A percentile compares a stretch with the other conserved stretches of the same genome.
Evolutionary conservation across 1,284 basidiomycete species (phyloP).

Genomic region (Cutaneotrichosporon sp.): DNA sequence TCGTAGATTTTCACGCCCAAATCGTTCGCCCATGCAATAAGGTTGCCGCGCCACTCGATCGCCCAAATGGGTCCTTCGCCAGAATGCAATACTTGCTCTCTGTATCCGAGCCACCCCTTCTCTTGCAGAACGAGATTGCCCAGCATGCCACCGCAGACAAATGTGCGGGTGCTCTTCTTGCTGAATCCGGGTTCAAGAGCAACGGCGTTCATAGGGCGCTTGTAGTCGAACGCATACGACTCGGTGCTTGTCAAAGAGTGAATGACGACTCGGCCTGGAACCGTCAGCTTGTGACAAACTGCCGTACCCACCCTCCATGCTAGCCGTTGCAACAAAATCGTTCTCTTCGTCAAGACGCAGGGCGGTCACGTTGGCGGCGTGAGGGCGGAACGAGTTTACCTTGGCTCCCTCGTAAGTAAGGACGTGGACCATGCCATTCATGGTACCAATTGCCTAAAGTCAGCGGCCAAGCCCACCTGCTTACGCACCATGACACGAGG

Average conservation of each 20-base stretch:
- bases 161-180: slow-evolving; percentile 70
- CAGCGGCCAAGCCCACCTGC: too few relatives aligned
- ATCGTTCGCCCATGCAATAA: slow-evolving; percentile 97
- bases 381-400: slow-evolving; percentile 85
- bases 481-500: slow-evolving; percentile 63
- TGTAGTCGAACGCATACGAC: slow-evolving; percentile 83
- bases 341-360: slow-evolving; percentile 77
- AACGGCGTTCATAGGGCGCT: slow-evolving; percentile 83
- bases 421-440: slow-evolving; percentile 84
- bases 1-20: slow-evolving; percentile 92
- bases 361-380: slow-evolving; percentile 83
- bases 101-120: slow-evolving; percentile 95
- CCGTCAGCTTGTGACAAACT: slow-evolving; percentile 20
- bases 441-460: slow-evolving; percentile 75
- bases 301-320: slow-evolving; percentile 73
- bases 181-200: slow-evolving; percentile 88
- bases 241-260: slow-evolving; percentile 77
- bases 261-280: slow-evolving; percentile 73
- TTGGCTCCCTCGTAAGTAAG: slow-evolving; percentile 73
- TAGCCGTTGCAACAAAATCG: slow-evolving; percentile 88
- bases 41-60: slow-evolving; percentile 72
- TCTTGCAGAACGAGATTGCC: slow-evolving; percentile 81
- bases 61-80: slow-evolving; percentile 96
- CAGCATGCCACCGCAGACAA: slow-evolving; percentile 90
- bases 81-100: slow-evolving; percentile 75